phyloP scores from a whole-genome alignment of 177 flowering plant genomes.

The Vitis hybrid region DNA sequence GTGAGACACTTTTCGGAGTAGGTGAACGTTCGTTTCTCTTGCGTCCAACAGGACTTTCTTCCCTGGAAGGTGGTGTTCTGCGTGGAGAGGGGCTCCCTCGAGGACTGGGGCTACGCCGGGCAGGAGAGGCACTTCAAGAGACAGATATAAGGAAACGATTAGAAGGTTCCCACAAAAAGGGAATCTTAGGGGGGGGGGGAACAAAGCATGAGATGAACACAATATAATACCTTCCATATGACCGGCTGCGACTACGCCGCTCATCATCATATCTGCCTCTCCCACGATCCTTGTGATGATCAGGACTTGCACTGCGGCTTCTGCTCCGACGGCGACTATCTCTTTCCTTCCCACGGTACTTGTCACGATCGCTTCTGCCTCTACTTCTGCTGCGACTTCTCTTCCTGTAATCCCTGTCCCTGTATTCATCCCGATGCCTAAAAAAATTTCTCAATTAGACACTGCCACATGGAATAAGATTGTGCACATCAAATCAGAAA shows the following conservation, averaged over 20 bases:
- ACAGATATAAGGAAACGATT: neutral
- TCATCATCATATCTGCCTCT: constrained; percentile 53
- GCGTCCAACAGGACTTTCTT: constrained; percentile 32
- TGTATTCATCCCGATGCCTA: constrained; percentile 48
- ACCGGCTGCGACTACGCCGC: constrained; percentile 43
- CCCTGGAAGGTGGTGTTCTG: constrained; percentile 30
- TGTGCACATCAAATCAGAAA: neutral
- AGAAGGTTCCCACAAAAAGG: no score
- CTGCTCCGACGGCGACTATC: constrained; percentile 47
- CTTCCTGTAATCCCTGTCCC: constrained; percentile 46
- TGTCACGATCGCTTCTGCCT: constrained; percentile 52
- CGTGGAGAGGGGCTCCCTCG: constrained; percentile 46
- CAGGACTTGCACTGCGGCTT: constrained; percentile 63
- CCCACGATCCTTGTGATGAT: constrained; percentile 30
- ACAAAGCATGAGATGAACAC: neutral
- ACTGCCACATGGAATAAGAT: neutral
- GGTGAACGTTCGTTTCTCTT: constrained; percentile 28
- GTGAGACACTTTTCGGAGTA: constrained; percentile 37
- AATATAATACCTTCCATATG: constrained; percentile 37
- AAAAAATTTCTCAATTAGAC: neutral
- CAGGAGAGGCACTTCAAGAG: constrained; percentile 48
- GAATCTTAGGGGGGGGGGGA: no score
- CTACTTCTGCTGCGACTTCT: constrained; percentile 65
- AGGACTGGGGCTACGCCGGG: constrained; percentile 38
- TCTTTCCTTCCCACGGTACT: constrained; percentile 45